Base-by-base conservation (phyloP, 2,329 filamentous ascomycete species). In the Chaetomium strumarium region DNA sequence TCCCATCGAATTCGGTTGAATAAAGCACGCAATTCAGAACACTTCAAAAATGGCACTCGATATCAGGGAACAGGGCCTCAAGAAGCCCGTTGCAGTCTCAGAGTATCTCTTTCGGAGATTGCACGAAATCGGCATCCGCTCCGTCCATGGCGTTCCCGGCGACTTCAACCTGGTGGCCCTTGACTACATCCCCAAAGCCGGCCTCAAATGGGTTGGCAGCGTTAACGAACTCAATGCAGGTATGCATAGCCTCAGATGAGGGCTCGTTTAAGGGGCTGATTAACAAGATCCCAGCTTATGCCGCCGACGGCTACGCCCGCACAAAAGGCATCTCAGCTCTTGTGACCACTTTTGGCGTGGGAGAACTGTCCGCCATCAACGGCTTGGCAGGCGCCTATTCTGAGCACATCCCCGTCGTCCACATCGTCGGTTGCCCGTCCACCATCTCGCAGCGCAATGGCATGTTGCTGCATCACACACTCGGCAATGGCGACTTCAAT, bases 401-500 rank as follows among this genome's bases (percentile, higher is more conserved):
- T 1, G 87, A 90, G 67, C 79, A 80, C 60, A 83, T 88, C 2
- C 84, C 86, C 2, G 74, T 90, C 7, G 79, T 88, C 29, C 85
- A 90, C 66, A 83, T 86, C 51, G 82, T 85, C 38, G 75, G 75
- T 45, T 76, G 72, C 56, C 75, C 75, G 1, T 74, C 74, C 12
- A 76, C 73, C 36, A 62, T 71, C 52, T 76, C 74, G 14, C 74
- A 77, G 65, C 69, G 69, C 44, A 69, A 73, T 48, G 71, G 72
- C 58, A 74, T 75, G 70, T 67, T 77, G 33, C 69, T 78, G 31
- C 84, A 88, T 62, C 86, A 89, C 67, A 88, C 85, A 0, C 79
- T 89, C 1, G 84, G 82, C 51, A 87, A 88, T 61, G 85, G 89
- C 54, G 85, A 95, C 70, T 95, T 88, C 70, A 84, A 86, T 55